phyloP scores from a whole-genome alignment of 164 flowering plant genomes.

The Vitis rupestris region DNA sequence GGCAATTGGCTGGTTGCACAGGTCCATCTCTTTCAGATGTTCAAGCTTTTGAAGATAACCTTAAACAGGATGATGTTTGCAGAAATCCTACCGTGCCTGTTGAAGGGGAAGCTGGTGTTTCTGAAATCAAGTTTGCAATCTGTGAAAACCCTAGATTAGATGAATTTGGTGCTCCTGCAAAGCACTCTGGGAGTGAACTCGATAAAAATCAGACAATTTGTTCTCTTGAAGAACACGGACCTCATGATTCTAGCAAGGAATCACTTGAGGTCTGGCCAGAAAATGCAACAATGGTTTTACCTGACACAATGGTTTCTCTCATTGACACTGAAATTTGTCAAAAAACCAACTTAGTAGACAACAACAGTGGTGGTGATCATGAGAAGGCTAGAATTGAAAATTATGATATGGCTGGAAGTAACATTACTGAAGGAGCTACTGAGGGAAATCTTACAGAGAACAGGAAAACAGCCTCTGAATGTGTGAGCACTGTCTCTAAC shows the following conservation, averaged over 20 bases:
- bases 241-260: conserved; percentile 5
- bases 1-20: conserved; percentile 6
- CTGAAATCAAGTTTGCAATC: conserved; percentile 6
- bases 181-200: background rate
- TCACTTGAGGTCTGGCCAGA: conserved; percentile 1
- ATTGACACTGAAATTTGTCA: conserved; percentile 12
- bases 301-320: conserved; percentile 10
- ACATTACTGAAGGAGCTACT: background rate
- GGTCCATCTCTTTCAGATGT: conserved; percentile 9
- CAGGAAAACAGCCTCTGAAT: background rate
- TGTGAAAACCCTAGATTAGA: conserved; percentile 9
- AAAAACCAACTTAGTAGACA: background rate
- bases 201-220: conserved; percentile 5
- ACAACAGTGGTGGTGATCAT: conserved; percentile 7
- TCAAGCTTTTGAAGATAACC: conserved; percentile 14
- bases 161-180: conserved; percentile 10
- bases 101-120: conserved; percentile 13
- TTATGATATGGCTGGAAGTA: conserved; percentile 1
- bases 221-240: conserved; percentile 17
- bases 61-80: conserved; percentile 5
- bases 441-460: background rate
- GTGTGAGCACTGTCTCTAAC: background rate
- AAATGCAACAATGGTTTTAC: background rate
- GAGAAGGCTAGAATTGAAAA: conserved; percentile 13
- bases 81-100: conserved; percentile 8